These are phyloP conservation scores for Cinchona pubescens DNA, from an alignment of 257 asterid genomes.

Conservation along the genomic window DNA sequence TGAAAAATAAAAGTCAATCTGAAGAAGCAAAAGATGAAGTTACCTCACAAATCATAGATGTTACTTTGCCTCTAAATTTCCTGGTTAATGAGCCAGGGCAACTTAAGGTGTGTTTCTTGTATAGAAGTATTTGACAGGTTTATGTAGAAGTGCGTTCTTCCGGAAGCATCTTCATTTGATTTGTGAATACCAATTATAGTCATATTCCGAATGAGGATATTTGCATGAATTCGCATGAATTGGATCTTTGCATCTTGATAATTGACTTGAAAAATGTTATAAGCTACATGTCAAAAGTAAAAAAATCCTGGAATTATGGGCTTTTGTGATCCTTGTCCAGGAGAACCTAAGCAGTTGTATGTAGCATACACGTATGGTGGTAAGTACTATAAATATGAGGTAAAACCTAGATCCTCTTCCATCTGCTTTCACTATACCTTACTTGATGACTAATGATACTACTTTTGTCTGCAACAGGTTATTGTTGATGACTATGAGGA, in stretches of 20 bases:
- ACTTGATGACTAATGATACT: slow-evolving; percentile 9
- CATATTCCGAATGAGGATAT: not conserved
- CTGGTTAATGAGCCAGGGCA: slow-evolving; percentile 75
- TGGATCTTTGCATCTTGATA: not conserved
- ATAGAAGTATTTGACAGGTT: not conserved
- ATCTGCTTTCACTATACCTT: not conserved
- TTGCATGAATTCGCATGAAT: not conserved
- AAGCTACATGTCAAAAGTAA: slow-evolving; percentile 91
- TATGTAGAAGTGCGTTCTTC: not conserved
- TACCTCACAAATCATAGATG: slow-evolving; percentile 67
- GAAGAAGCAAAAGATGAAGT: slow-evolving; percentile 55
- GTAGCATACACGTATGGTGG: slow-evolving; percentile 62
- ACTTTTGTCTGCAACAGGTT: slow-evolving; percentile 44
- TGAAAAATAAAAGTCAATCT: slow-evolving; percentile 33
- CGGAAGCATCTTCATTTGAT: not conserved
- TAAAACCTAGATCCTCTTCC: slow-evolving; percentile 22
- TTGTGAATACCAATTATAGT: not conserved
- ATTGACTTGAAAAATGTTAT: not conserved
- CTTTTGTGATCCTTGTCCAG: slow-evolving; percentile 97
- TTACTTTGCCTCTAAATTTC: slow-evolving; percentile 81
- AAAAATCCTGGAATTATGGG: slow-evolving; percentile 98
- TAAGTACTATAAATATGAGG: slow-evolving; percentile 63
- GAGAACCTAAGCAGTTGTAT: slow-evolving; percentile 67
- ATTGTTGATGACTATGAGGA: slow-evolving; percentile 68
- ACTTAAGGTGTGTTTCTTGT: slow-evolving; percentile 69